Evolutionary conservation across 306 rosid genomes (phyloP).

Genomic region (Vicia sativa): DNA sequence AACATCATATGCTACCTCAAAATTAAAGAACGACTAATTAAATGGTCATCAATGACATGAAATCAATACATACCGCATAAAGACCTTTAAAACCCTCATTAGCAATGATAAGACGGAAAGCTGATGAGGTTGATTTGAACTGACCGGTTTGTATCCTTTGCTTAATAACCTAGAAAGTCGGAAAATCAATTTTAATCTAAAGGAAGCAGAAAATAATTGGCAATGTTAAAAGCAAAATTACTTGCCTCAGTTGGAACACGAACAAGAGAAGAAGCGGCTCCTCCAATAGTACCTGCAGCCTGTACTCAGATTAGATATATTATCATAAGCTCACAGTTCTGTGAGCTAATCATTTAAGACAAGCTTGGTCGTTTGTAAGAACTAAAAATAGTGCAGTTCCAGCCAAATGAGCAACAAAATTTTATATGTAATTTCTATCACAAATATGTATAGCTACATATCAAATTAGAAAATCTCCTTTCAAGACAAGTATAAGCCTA

Average conservation of each 20-base stretch:
- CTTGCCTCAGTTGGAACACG: constrained; percentile 89
- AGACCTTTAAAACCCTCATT: constrained; percentile 70
- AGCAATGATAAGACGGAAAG: constrained; percentile 54
- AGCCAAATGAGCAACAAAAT: constrained; percentile 8
- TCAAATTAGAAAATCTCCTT: constrained; percentile 12
- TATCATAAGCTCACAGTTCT: constrained; percentile 26
- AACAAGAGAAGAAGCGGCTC: constrained; percentile 70
- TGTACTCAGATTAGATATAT: constrained; percentile 51
- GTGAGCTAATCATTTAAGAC: constrained; percentile 17
- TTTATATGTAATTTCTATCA: constrained; percentile 3
- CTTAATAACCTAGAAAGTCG: constrained; percentile 57
- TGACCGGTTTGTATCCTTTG: constrained; percentile 64
- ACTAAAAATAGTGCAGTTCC: constrained; percentile 1
- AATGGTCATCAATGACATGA: constrained; percentile 21
- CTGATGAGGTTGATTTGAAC: constrained; percentile 49
- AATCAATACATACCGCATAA: constrained; percentile 56
- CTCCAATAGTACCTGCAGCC: constrained; percentile 84
- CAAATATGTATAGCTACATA: constrained; percentile 2
- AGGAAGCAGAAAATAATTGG: constrained; percentile 17
- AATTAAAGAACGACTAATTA: constrained; percentile 3
- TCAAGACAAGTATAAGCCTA: constrained; percentile 27
- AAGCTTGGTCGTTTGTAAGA: constrained; percentile 24
- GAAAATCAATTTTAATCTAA: constrained; percentile 38
- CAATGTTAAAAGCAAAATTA: constrained; percentile 23
- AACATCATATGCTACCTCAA: constrained; percentile 1